Base-by-base conservation (phyloP, 345 rosid genomes). In the Gossypium raimondii region DNA sequence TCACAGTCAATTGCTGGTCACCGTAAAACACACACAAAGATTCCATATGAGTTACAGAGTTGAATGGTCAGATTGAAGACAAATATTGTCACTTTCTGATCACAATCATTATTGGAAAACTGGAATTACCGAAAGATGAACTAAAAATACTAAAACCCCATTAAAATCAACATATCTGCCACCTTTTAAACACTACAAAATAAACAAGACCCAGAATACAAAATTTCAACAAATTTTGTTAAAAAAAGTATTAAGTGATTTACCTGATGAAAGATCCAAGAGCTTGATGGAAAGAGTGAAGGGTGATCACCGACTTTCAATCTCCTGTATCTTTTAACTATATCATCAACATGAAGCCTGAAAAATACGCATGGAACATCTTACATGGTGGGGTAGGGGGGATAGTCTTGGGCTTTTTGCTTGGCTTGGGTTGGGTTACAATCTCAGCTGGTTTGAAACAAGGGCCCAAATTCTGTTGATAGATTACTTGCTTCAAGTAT, bases 281-380 rank as follows among this genome's bases (percentile, higher is more conserved):
- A 1, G 47, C 22, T 62, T 62, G 25, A 9, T 1, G 48, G 68
- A 34, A 63, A 13, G 41, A 60, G 11, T 13, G 43, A 12, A 13
- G 41, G 10, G 3, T 60, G 47, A 34, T 62, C 17, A 16, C 44
- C 18, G 18, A 22, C 29, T 34, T 34, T 63, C 47, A 63, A 17
- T 38, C 24, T 63, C 48, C 14, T 34, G 41, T 9, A 14, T 3
- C 1, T 3, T 14, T 12, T 53, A 57, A 10, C 67, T 34, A 63
- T 38, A 63, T 63, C 48, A 63, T 41, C 50, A 34, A 29, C 44
- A 14, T 27, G 67, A 63, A 64, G 14, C 68, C 48, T 41, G 24
- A 64, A 41, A 41, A 64, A n/a, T 64, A 41, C 50, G 68, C 68
- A 41, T 41, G 50, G 68, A 64, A 41, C 68, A 16, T n/a, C 68